Evolutionary conservation across 495 filamentous ascomycete genomes (phyloP).

Genomic region (Tuber magnatum): DNA sequence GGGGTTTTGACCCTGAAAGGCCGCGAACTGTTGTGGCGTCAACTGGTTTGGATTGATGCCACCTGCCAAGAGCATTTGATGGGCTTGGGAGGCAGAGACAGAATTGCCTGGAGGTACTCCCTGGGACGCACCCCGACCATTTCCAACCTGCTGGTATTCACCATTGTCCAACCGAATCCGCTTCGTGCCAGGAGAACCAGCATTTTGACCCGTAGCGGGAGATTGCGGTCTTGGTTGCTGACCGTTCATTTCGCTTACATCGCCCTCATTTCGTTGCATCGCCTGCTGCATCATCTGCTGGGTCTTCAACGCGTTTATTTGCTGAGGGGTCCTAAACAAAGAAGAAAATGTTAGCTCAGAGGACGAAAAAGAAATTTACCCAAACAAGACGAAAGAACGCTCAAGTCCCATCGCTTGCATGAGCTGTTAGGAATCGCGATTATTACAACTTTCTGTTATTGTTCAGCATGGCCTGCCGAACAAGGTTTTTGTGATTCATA

Average conservation of each 20-base stretch:
- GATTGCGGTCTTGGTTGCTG: slow-evolving; percentile 66
- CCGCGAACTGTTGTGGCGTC: slow-evolving; percentile 68
- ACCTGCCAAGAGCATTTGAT: slow-evolving; percentile 63
- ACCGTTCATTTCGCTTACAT: slow-evolving; percentile 71
- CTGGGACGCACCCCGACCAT: slow-evolving; percentile 59
- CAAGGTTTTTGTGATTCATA: slow-evolving; percentile 48
- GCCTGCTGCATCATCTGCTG: slow-evolving; percentile 56
- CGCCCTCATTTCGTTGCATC: slow-evolving; percentile 79
- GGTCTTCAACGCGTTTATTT: slow-evolving; percentile 62
- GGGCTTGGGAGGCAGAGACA: slow-evolving; percentile 49
- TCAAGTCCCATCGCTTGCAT: slow-evolving; percentile 14
- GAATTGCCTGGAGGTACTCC: slow-evolving; percentile 29
- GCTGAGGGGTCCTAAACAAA: slow-evolving; percentile 51
- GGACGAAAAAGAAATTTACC: slow-evolving; percentile 18
- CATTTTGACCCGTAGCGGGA: slow-evolving; percentile 74
- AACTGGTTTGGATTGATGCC: slow-evolving; percentile 69
- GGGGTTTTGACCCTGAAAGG: slow-evolving; percentile 58
- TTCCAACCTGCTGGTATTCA: slow-evolving; percentile 66
- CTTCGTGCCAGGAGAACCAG: slow-evolving; percentile 78
- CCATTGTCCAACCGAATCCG: slow-evolving; percentile 75
- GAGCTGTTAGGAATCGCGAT: slow-evolving; percentile 24
- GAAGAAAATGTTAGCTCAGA: slow-evolving; percentile 19
- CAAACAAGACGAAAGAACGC: slow-evolving; percentile 18
- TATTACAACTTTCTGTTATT: slow-evolving; percentile 57
- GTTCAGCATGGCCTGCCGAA: slow-evolving; percentile 70